Evolutionary conservation across 2,329 filamentous ascomycete species (phyloP).

Genomic region (Sporothrix schenckii): DNA sequence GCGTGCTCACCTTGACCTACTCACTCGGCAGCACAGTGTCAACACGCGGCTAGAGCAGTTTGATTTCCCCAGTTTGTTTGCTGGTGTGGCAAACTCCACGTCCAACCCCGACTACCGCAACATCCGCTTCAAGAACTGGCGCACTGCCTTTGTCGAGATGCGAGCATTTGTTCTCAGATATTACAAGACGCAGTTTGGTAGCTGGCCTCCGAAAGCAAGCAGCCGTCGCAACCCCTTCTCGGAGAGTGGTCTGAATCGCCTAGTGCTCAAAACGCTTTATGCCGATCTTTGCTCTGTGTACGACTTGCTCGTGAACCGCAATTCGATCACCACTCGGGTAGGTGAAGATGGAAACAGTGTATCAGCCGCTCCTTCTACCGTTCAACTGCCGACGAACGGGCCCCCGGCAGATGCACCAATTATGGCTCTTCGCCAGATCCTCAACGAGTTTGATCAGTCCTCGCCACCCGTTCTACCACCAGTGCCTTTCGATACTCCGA

Average conservation of each 20-base stretch:
- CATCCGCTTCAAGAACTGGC: constrained; percentile 85
- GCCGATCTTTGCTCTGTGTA: constrained; percentile 84
- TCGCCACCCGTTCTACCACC: constrained; percentile 88
- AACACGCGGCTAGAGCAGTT: constrained; percentile 80
- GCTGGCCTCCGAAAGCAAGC: constrained; percentile 87
- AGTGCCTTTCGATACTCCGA: constrained; percentile 85
- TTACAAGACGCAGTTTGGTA: constrained; percentile 62
- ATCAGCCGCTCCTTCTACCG: constrained; percentile 30
- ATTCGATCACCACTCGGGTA: constrained; percentile 74
- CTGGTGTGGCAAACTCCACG: constrained; percentile 83
- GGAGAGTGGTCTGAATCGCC: constrained; percentile 81
- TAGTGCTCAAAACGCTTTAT: constrained; percentile 81
- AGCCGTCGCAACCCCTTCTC: constrained; percentile 91
- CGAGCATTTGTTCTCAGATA: constrained; percentile 72
- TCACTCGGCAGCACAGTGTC: constrained; percentile 70
- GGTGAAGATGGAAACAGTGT: constrained; percentile 54
- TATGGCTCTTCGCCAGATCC: constrained; percentile 73
- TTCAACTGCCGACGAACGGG: constrained; percentile 47
- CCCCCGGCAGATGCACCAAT: constrained; percentile 59
- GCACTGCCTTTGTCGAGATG: constrained; percentile 71
- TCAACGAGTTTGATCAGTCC: constrained; percentile 86
- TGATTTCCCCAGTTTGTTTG: constrained; percentile 87
- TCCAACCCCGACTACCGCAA: constrained; percentile 74
- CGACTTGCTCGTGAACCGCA: constrained; percentile 82
- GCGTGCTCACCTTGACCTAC: constrained; percentile 77